A percentile compares a stretch with the other conserved stretches of the same genome.
Evolutionary conservation across 2,329 filamentous ascomycete genomes (phyloP).

Genomic region (Arthrobotrys conoides): DNA sequence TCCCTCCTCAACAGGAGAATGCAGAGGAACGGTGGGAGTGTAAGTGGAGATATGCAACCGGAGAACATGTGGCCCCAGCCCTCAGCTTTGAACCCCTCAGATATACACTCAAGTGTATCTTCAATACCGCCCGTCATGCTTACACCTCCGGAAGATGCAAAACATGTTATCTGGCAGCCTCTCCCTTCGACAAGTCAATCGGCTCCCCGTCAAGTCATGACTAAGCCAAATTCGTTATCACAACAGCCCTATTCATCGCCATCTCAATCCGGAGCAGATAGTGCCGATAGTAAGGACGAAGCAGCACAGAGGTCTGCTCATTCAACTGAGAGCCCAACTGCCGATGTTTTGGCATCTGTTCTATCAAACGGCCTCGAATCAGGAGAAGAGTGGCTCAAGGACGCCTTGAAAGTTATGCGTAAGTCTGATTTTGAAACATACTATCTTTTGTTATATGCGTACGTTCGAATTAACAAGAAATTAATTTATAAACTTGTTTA

Average conservation of each 20-base stretch:
- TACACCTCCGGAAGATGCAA: constrained; percentile 53
- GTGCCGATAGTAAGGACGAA: constrained; percentile 34
- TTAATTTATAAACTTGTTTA: not conserved
- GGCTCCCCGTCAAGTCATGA: constrained; percentile 9
- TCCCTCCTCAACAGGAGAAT: constrained; percentile 58
- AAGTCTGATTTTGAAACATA: constrained; percentile 11
- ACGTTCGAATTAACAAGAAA: not conserved
- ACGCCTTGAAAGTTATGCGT: constrained; percentile 57
- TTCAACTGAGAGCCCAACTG: constrained; percentile 28
- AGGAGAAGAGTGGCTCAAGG: constrained; percentile 51
- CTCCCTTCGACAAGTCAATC: constrained; percentile 30
- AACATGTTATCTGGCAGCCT: constrained; percentile 43
- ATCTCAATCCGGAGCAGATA: constrained; percentile 27
- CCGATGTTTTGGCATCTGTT: constrained; percentile 44
- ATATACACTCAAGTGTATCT: constrained; percentile 37
- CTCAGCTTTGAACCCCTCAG: constrained; percentile 36
- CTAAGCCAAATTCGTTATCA: constrained; percentile 24
- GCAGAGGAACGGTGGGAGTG: constrained; percentile 48
- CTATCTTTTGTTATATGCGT: not conserved
- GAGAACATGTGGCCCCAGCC: constrained; percentile 40
- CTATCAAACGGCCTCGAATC: constrained; percentile 54
- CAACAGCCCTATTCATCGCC: constrained; percentile 27
- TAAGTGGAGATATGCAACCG: constrained; percentile 44
- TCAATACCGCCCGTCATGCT: constrained; percentile 52
- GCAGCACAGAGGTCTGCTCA: not conserved